Evolutionary conservation across 2,329 filamentous ascomycete species (phyloP), one percentile per base, ranked within the genome.

Genomic region (Pseudopithomyces maydicus): DNA sequence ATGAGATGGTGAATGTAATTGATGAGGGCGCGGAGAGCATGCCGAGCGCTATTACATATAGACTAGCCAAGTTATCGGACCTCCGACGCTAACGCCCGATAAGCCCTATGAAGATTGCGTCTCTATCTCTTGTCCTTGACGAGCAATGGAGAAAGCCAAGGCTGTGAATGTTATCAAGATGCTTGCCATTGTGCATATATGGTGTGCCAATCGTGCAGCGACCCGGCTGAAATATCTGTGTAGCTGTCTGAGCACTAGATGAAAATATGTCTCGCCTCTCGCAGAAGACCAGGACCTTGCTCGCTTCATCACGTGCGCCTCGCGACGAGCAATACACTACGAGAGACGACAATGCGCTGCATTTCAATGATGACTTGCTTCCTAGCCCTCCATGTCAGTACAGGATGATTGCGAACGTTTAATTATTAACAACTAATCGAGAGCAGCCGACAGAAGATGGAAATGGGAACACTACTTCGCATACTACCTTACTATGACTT

Each of bases 111-210:
- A 39, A n/a, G 38, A 39, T 29, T 29, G 26, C 33, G 26, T 36
- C n/a, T 50, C 47, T 50, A 49, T 38, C 32, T 38, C 29, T 17
- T 49, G 15, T 49, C n/a, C 46, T 23, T 78, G 77, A 52, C 78
- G 78, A 58, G 49, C 2, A 49, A 57, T 45, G 23, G 43, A 45
- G 8, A 45, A 29, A n/a, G 43, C 43, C 43, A 45, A n/a, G 15
- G 15, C 43, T 10, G 19, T 12, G 29, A n/a, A 29, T 45, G 43
- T 29, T 45, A 45, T 32, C 43, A 45, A 45, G 43, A 45, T 45
- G 23, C 23, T 45, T 45, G 43, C 10, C 23, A 22, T 29, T 45
- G 23, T n/a, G 23, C 43, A 45, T 45, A 45, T 45, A 45, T 45
- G 43, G n/a, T 17, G 14, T 26, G 10, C 43, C 11, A n/a, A 22